phyloP scores from a whole-genome alignment of 2,329 filamentous ascomycete genomes.

The Coniosporium tulheliwenetii region DNA sequence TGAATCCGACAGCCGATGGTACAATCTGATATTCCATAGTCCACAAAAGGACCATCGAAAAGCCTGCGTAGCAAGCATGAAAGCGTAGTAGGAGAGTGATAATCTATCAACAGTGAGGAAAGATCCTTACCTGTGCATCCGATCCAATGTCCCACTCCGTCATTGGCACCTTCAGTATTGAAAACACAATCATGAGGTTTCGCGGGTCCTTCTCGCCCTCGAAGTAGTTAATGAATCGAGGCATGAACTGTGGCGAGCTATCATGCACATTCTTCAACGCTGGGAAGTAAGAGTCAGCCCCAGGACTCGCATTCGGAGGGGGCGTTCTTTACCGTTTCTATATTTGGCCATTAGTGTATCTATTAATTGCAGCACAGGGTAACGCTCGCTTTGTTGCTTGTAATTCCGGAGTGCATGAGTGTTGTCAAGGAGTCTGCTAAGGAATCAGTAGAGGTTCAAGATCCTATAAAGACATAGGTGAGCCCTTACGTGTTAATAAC shows the following conservation, averaged over 20 bases:
- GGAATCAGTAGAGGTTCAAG: neutral
- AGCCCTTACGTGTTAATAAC: constrained; percentile 34
- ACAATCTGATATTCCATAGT: too few species aligned
- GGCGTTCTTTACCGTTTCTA: constrained; percentile 29
- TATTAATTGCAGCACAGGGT: constrained; percentile 45
- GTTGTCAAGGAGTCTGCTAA: constrained; percentile 23
- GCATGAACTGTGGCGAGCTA: constrained; percentile 35
- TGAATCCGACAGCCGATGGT: too few species aligned
- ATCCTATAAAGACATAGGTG: constrained; percentile 5
- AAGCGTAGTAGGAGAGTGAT: too few species aligned
- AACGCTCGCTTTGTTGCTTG: constrained; percentile 44
- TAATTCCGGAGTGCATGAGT: constrained; percentile 44
- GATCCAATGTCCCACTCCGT: constrained; percentile 49
- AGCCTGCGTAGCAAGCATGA: too few species aligned
- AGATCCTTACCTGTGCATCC: constrained; percentile 36
- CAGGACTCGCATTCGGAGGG: neutral
- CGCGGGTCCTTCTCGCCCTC: constrained; percentile 54
- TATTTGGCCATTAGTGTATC: constrained; percentile 47
- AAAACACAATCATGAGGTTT: constrained; percentile 57
- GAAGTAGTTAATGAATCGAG: constrained; percentile 47
- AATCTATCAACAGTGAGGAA: neutral
- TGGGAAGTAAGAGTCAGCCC: constrained; percentile 4
- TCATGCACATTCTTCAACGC: constrained; percentile 4
- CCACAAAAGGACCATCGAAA: too few species aligned
- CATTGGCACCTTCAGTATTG: constrained; percentile 49